Evolutionary conservation across 2,329 filamentous ascomycete species (phyloP).

Genomic region (Cladosporium halotolerans): DNA sequence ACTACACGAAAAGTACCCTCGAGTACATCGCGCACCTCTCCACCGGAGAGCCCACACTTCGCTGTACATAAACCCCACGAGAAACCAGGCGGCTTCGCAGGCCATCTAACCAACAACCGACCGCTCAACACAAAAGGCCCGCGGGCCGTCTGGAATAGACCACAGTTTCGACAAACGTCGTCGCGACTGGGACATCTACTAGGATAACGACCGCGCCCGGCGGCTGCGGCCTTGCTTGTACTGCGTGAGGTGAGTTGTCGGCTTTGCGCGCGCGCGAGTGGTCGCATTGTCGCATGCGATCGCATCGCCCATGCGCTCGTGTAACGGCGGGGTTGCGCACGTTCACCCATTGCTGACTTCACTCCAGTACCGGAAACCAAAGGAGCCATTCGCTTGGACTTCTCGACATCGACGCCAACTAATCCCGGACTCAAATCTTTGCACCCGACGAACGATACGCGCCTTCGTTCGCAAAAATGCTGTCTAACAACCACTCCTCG

Average conservation of each 20-base stretch:
- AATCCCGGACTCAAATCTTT: constrained; percentile 62
- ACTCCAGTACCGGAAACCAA: constrained; percentile 24
- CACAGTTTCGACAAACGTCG: neutral
- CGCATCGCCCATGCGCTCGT: neutral
- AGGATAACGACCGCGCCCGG: constrained; percentile 50
- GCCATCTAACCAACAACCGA: constrained; percentile 4
- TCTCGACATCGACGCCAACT: constrained; percentile 30
- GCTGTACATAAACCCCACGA: constrained; percentile 11
- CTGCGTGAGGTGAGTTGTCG: constrained; percentile 68
- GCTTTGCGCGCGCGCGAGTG: constrained; percentile 22
- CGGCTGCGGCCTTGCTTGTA: constrained; percentile 73
- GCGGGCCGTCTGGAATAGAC: constrained; percentile 9
- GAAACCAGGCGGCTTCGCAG: constrained; percentile 11
- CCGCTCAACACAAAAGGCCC: constrained; percentile 10
- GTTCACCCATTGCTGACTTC: constrained; percentile 12
- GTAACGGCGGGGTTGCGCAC: neutral
- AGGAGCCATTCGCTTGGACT: constrained; percentile 28
- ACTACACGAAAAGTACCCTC: neutral
- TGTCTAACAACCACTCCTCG: constrained; percentile 64
- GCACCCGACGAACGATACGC: constrained; percentile 26
- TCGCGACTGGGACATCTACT: constrained; percentile 7
- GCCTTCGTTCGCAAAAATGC: constrained; percentile 53
- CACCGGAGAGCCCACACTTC: constrained; percentile 2
- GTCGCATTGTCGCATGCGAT: neutral
- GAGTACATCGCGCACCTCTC: neutral